Evolutionary conservation across 2,329 filamentous ascomycete species (phyloP), one percentile per base, ranked within the genome.

Genomic region (Exophiala dermatitidis): DNA sequence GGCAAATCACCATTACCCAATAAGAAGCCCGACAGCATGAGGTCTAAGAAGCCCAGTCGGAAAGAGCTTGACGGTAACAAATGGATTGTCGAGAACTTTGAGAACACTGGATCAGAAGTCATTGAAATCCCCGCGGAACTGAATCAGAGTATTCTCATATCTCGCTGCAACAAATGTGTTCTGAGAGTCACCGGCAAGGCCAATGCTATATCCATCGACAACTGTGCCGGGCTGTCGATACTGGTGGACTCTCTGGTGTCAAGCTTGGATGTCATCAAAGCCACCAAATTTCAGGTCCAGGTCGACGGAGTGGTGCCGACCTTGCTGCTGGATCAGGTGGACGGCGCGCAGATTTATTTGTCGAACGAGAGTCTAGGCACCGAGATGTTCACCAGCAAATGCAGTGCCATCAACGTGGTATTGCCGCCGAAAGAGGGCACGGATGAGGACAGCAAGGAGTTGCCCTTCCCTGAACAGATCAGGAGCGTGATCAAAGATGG

Each of bases 131-230:
- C 90, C 49, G 90, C 89, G 7, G 79, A 82, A 60, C 82, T 95
- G 66, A 83, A 84, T 43, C 93, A 98, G 60, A 95, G 90, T 1
- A 83, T 98, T 60, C 83, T 97, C 60, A 93, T 98, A 68, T 89
- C 86, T 66, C 85, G 87, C 63, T 97, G 91, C 78, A 90, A 83
- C 72, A 93, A 93, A 72, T 87, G 87, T 3, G 94, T 90, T 28
- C 80, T 98, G 65, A 86, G 94, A 63, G 76, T 98, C 66, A 86
- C 82, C 66, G 90, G 89, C 71, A 98, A 98, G 73, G 90, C 88
- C 53, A 98, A 98, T 68, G 90, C 93, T n/a, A 87, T 98, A 58
- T 91, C 90, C 3, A 80, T 97, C 62, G 93, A 97, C 73, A 96
- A 96, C 74, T 91, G 85, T 52, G 81, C 78, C 44, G 85, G 88